Base-by-base conservation (phyloP, 495 filamentous ascomycete species). In the Aspergillus sclerotioniger region DNA sequence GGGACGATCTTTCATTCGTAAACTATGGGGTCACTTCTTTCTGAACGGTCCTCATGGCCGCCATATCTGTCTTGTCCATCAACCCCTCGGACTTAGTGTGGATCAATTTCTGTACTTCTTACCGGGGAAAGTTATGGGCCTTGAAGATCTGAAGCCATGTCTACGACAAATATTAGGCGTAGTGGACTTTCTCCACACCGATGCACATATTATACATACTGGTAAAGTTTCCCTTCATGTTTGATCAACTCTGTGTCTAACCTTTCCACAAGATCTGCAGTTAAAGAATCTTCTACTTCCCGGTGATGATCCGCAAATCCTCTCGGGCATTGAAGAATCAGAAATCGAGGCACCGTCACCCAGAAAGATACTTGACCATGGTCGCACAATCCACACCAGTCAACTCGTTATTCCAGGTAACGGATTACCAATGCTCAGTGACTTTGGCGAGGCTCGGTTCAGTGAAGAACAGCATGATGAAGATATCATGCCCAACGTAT, bases 101-200 rank as follows among this genome's bases (percentile, higher is more conserved):
- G 20, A 41, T 48, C 31, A 31, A n/a, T 19, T 62, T 20, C 2
- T 61, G 16, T 44, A 45, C 29, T 29, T 46, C 51, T 35, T 48
- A 52, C 65, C 62, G 35, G 59, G 59, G 19, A 32, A 51, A 0
- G 52, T n/a, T 51, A 67, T 60, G 53, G 49, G 57, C 1, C 49
- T 62, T 35, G 60, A 63, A 5, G 47, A 43, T 39, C 46, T 65
- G 60, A 63, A 65, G 19, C 51, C 62, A 2, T 47, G 19, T 51
- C 54, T 77, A n/a, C 15, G 54, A 8, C 60, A 65, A 7, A 58
- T 76, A 1, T 65, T 79, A 0, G 48, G 58, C 4, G 69, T 64
- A 0, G 59, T 82, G 47, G 72, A 78, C 33, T 78, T 69, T 52
- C 53, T 80, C 3, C 76, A 79, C 51, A 64, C 58, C 0, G 72